A percentile compares a stretch with the other conserved stretches of the same genome.
Conservation (phyloP, 257 asterid species). For the Rhazya stricta region DNA sequence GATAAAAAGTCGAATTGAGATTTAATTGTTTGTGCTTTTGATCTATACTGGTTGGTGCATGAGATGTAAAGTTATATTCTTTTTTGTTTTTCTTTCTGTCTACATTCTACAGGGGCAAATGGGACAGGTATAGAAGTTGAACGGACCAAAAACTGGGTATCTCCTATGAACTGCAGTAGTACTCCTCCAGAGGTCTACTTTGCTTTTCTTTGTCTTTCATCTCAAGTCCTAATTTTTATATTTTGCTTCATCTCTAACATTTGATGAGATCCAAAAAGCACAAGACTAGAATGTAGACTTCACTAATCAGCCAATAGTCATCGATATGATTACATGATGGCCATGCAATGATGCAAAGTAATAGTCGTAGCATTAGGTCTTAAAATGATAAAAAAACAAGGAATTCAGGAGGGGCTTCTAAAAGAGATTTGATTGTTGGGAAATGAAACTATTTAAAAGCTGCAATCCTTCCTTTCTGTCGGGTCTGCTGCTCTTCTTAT, state of each 20-base stretch:
- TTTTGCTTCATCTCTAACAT: background rate
- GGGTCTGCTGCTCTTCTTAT: slow-evolving; percentile 43
- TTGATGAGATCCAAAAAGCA: slow-evolving; percentile 3
- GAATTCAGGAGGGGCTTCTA: slow-evolving; percentile 17
- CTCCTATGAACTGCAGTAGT: slow-evolving; percentile 60
- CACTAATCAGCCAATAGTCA: slow-evolving; percentile 21
- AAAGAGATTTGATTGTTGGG: slow-evolving; percentile 69
- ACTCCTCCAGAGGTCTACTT: slow-evolving; percentile 55
- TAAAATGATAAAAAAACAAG: background rate
- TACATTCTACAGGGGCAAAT: slow-evolving; percentile 48
- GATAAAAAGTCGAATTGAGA: background rate
- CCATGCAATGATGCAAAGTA: slow-evolving; percentile 4
- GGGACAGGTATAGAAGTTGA: slow-evolving; percentile 70
- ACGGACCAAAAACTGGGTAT: slow-evolving; percentile 69
- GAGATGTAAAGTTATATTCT: slow-evolving; percentile 34
- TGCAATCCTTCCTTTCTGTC: slow-evolving; percentile 85
- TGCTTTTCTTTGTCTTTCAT: slow-evolving; percentile 8
- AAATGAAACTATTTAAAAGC: slow-evolving; percentile 76
- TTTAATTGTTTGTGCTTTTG: slow-evolving; percentile 17
- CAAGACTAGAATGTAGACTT: slow-evolving; percentile 4
- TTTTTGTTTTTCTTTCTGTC: slow-evolving; percentile 33
- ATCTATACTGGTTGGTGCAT: slow-evolving; percentile 20
- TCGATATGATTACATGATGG: slow-evolving; percentile 22
- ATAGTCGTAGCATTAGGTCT: background rate
- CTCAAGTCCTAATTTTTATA: background rate